Percentiles rank a stretch among this genome's conserved stretches.
Evolutionary conservation across 495 filamentous ascomycete genomes (phyloP).

Genomic region (Hypomontagnella monticulosa): DNA sequence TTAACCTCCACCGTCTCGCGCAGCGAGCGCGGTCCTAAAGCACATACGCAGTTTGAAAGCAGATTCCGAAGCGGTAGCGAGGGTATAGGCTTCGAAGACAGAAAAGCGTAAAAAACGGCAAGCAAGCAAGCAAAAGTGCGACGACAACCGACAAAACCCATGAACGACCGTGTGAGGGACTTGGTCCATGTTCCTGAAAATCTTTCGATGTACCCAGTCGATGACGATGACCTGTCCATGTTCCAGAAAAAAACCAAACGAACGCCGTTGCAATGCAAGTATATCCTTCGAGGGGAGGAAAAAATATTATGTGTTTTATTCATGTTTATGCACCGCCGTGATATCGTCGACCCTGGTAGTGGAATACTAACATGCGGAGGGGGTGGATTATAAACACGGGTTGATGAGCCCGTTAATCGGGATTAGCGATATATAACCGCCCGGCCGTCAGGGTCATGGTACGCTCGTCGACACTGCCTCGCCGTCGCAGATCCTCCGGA

Average conservation of each 20-base stretch:
- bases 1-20: conserved; percentile 23
- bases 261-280: conserved; percentile 48
- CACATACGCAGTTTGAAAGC: conserved; percentile 6
- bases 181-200: conserved; percentile 33
- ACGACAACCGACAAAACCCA: conserved; percentile 30
- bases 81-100: conserved; percentile 46
- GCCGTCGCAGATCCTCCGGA: conserved; percentile 77
- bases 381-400: neutral
- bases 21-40: conserved; percentile 25
- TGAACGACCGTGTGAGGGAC: conserved; percentile 44
- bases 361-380: conserved; percentile 8
- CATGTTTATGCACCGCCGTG: too few species aligned
- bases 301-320: neutral
- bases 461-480: conserved; percentile 94
- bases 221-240: conserved; percentile 37
- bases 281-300: conserved; percentile 24
- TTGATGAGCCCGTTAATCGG: conserved; percentile 66
- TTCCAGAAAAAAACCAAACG: conserved; percentile 29
- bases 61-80: conserved; percentile 42
- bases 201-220: conserved; percentile 37
- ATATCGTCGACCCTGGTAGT: conserved; percentile 7
- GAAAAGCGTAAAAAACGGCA: conserved; percentile 22
- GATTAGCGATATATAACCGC: conserved; percentile 93
- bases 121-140: conserved; percentile 10
- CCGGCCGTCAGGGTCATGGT: conserved; percentile 83